phyloP scores from a whole-genome alignment of 176 grass and related monocot species.

The Hordeum marinum region DNA sequence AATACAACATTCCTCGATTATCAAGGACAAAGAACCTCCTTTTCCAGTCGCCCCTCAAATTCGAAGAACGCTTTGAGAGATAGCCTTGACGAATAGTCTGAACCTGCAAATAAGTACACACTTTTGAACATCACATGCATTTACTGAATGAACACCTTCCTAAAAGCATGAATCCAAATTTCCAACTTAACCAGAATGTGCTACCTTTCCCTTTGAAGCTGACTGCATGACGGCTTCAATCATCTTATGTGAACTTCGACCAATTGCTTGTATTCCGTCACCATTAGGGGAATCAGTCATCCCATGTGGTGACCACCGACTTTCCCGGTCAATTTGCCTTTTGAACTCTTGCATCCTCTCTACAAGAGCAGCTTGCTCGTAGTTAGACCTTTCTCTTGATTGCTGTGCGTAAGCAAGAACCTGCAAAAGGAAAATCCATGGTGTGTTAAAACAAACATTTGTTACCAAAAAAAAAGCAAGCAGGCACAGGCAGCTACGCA shows the following conservation, averaged over 20 bases:
- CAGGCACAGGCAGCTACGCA: not conserved
- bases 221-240: conserved; percentile 95
- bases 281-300: conserved; percentile 73
- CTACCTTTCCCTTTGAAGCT: conserved; percentile 89
- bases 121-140: conserved; percentile 2
- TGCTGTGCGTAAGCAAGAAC: conserved; percentile 95
- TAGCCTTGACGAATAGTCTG: conserved; percentile 98
- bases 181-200: conserved; percentile 7
- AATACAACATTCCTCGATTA: conserved; percentile 95
- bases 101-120: conserved; percentile 56
- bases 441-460: conserved; percentile 17
- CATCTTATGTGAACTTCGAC: conserved; percentile 98
- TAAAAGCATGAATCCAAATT: conserved; percentile 8
- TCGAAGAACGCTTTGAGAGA: conserved; percentile 97
- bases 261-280: conserved; percentile 97
- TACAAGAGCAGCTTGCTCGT: conserved; percentile 80
- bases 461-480: not conserved
- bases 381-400: conserved; percentile 97
- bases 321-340: conserved; percentile 93
- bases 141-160: not conserved
- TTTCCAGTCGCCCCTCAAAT: conserved; percentile 99
- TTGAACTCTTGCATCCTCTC: conserved; percentile 99
- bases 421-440: conserved; percentile 28
- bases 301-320: conserved; percentile 72
- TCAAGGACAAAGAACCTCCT: conserved; percentile 99